phyloP scores from a whole-genome alignment of 192 early-diverging fungal genomes.

The Borealophlyctis nickersoniae region DNA sequence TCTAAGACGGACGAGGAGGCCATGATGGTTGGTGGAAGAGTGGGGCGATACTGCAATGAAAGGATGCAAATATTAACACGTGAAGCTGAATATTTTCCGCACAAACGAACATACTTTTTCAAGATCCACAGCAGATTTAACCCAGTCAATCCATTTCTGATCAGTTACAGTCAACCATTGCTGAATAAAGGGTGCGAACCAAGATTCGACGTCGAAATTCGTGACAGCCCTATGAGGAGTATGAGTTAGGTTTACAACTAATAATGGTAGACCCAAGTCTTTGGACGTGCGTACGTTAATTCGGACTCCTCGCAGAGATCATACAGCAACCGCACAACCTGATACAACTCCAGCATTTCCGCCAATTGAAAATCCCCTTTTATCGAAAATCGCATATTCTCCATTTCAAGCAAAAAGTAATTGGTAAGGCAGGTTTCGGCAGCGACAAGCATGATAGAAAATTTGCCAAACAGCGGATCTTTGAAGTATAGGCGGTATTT shows the following conservation, averaged over 20 bases:
- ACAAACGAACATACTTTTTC: conserved; percentile 52
- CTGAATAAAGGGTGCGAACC: conserved; percentile 69
- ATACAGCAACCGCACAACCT: conserved; percentile 22
- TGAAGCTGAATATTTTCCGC: not conserved
- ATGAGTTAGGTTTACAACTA: not conserved
- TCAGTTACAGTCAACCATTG: conserved; percentile 64
- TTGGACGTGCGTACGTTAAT: conserved; percentile 20
- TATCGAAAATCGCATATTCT: conserved; percentile 29
- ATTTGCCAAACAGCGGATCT: conserved; percentile 23
- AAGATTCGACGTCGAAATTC: conserved; percentile 66
- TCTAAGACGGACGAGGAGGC: conserved; percentile 78
- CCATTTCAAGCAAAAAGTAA: conserved; percentile 30
- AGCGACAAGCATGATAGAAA: conserved; percentile 22
- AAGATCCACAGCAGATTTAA: conserved; percentile 58
- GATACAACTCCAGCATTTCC: conserved; percentile 41
- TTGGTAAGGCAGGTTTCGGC: conserved; percentile 47
- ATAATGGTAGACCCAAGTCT: conserved; percentile 21
- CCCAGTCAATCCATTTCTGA: conserved; percentile 67
- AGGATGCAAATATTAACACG: not conserved
- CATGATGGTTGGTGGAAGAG: conserved; percentile 40
- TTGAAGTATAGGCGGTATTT: conserved; percentile 28
- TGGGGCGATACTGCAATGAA: conserved; percentile 38
- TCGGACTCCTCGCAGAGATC: conserved; percentile 31
- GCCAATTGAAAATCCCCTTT: conserved; percentile 19
- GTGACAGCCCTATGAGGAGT: conserved; percentile 23